phyloP scores from a whole-genome alignment of 805 yeast genomes.

The Maudiozyma bulderi region DNA sequence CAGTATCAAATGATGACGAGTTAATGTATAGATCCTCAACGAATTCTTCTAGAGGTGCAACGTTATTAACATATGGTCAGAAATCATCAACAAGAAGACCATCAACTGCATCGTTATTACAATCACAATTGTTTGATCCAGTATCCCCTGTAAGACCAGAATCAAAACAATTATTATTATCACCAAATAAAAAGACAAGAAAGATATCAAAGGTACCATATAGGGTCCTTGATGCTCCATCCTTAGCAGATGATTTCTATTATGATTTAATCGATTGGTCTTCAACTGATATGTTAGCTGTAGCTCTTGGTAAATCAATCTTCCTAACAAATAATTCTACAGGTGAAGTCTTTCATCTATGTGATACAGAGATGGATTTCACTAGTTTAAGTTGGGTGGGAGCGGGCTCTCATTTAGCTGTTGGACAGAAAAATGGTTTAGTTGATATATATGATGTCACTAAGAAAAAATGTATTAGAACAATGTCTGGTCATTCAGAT shows the following conservation, averaged over 20 bases:
- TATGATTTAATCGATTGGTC: conserved; percentile 95
- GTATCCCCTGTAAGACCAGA: conserved; percentile 84
- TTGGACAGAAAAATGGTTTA: conserved; percentile 77
- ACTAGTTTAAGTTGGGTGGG: conserved; percentile 91
- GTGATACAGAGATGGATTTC: conserved; percentile 66
- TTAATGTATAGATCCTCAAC: conserved; percentile 17
- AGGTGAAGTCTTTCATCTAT: conserved; percentile 72
- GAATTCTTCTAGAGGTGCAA: conserved; percentile 35
- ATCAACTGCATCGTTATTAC: conserved; percentile 49
- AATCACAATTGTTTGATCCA: conserved; percentile 55
- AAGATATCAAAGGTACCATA: conserved; percentile 80
- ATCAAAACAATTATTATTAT: conserved; percentile 64
- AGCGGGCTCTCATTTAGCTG: conserved; percentile 86
- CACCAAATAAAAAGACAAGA: conserved; percentile 75
- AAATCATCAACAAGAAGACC: conserved; percentile 52
- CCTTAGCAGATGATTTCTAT: conserved; percentile 86
- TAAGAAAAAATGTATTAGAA: conserved; percentile 69
- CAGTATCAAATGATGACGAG: conserved; percentile 4
- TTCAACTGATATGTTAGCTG: conserved; percentile 75
- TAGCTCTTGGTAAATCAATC: conserved; percentile 80
- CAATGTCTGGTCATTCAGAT: conserved; percentile 83
- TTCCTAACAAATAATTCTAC: conserved; percentile 85
- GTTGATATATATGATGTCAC: conserved; percentile 95
- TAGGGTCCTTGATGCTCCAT: conserved; percentile 93
- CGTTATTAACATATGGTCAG: conserved; percentile 65